A percentile compares a stretch with the other conserved stretches of the same genome.
Conservation (phyloP, 148 eudicot species). For the Vaccinium darrowii region DNA sequence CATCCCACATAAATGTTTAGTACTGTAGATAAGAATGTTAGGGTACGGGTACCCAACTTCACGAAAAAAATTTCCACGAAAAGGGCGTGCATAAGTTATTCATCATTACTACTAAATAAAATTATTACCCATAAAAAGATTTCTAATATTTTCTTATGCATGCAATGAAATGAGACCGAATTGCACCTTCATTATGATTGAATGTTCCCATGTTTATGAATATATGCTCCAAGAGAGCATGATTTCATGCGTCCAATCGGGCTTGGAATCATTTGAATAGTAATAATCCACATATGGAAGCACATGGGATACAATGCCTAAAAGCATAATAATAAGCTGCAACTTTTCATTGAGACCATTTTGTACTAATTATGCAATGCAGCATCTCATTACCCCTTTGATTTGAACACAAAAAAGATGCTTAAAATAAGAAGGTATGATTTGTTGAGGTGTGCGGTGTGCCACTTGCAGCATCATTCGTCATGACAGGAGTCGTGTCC, state of each 20-base stretch:
- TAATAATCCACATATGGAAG: background rate
- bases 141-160: background rate
- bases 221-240: background rate
- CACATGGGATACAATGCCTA: background rate
- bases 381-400: too few species aligned
- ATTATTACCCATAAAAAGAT: too few species aligned
- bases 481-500: too few species aligned
- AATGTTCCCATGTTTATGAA: background rate
- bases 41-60: too few species aligned
- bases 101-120: background rate
- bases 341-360: background rate
- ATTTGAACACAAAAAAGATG: too few species aligned
- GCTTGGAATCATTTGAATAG: background rate
- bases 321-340: background rate
- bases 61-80: background rate
- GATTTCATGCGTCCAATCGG: conserved; percentile 5
- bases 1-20: too few species aligned
- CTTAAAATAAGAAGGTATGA: too few species aligned
- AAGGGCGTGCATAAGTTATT: background rate
- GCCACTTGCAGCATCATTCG: too few species aligned
- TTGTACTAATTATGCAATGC: too few species aligned
- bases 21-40: too few species aligned
- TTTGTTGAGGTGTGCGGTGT: too few species aligned
- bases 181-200: background rate
- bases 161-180: background rate